Evolutionary conservation across 2,329 filamentous ascomycete species (phyloP), one percentile per base, ranked within the genome.

Genomic region (Fusarium virguliforme): DNA sequence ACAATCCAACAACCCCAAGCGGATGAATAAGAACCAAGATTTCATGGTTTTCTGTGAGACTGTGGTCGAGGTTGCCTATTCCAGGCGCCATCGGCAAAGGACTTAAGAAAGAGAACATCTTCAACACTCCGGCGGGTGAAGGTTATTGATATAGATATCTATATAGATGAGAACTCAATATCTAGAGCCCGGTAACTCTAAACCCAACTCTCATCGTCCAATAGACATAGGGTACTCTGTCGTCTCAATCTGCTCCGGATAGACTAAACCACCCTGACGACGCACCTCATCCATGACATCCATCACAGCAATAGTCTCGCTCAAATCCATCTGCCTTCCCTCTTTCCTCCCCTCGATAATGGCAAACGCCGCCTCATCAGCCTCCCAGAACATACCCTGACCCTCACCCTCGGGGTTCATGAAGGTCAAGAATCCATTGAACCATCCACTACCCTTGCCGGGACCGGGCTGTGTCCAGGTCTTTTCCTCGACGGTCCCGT

Each of bases 381-480:
- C 92, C 79, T 94, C 92, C 91, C 91, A 95, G 82, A 93, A 95
- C 92, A 96, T 95, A 41, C 94, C 94, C 68, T 93, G 91, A 9
- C 93, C 93, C 80, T 81, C 77, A 35, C 83, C 81, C 69, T 80
- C 82, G 15, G 79, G 72, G 75, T 88, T 86, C 65, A 78, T 77
- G 41, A 48, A 60, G 4, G 38, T 37, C 22, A 63, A 43, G 15
- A 65, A 65, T 6, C 64, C 64, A 53, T 67, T 70, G 46, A 46
- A 68, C 64, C 69, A 71, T 1, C 59, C 59, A 28, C 60, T 66
- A 15, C 69, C 62, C 58, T 70, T 66, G 5, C 65, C 63, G 3
- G 87, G 86, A 38, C 87, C 84, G 15, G 86, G 85, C 75, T 83
- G 85, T 70, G 87, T 82, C 61, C 88, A 81, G 3, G 83, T 79